Base-by-base conservation (phyloP, 2,329 filamentous ascomycete genomes). In the Penicillium thymicola region DNA sequence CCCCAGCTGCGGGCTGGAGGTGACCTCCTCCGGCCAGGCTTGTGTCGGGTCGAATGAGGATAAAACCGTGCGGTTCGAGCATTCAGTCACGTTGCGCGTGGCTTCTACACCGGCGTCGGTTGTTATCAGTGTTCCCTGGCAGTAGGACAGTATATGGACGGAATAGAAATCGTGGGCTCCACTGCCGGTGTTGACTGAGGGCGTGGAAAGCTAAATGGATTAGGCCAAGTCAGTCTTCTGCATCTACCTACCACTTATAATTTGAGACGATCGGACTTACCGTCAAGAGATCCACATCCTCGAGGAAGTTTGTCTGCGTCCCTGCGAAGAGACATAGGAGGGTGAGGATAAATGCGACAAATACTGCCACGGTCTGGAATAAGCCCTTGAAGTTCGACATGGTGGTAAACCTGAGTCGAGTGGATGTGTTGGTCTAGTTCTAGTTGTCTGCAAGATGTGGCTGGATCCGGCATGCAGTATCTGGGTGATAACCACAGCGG, bases 241-340 rank as follows among this genome's bases (percentile, higher is more conserved):
- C 7, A 11, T 25, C 23, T 42, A 6, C 40, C 44, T 34, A 21
- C 37, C 16, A 54, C 43, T 37, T 16, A 43, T 23, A 6, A 14
- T 49, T 43, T n/a, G 25, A 9, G 37, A 28, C 21, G 25, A 43
- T 16, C 21, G 34, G 21, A 65, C 76, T 38, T 70, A 84, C 82
- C 4, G 82, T 85, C 37, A 87, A 67, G 32, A 87, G 73, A 56
- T 83, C 75, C 58, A 81, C 84, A 52, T 81, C 75, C 59, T 85
- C 79, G 71, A 88, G 78, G 63, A 85, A 80, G 16, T 74, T 75
- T 50, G 73, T 75, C 64, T 82, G 83, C 37, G 80, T 77, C 37
- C 85, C 85, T 1, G 85, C 84, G 63, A 86, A 86, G 57, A 88
- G 75, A 66, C 81, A 85, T 9, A 87, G 75, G 62, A 87, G 78